These are phyloP conservation scores for Alternaria sp. DNA, from an alignment of 2,329 filamentous ascomycete species.

Conservation along the genomic window DNA sequence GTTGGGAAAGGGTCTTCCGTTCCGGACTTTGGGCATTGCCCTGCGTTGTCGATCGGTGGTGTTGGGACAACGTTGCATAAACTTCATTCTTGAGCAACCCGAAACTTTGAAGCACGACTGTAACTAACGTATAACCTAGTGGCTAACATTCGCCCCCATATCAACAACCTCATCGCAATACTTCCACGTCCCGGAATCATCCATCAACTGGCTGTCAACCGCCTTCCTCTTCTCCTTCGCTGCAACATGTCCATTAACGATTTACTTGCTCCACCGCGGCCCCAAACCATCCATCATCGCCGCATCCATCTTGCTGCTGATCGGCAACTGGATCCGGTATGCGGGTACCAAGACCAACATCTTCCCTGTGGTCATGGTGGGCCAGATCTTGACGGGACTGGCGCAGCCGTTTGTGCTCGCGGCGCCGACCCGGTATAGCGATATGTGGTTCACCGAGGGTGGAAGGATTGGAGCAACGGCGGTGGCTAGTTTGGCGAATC, in stretches of 20 bases:
- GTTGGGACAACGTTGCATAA: background rate
- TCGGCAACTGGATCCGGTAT: slow-evolving; percentile 92
- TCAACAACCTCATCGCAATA: slow-evolving; percentile 75
- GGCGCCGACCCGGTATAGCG: slow-evolving; percentile 88
- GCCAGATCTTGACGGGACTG: slow-evolving; percentile 87
- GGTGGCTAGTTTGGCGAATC: slow-evolving; percentile 83
- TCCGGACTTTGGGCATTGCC: background rate
- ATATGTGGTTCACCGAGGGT: slow-evolving; percentile 88
- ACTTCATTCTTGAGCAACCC: background rate
- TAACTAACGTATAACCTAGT: slow-evolving; percentile 58
- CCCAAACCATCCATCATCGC: slow-evolving; percentile 78
- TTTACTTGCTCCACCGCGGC: slow-evolving; percentile 80
- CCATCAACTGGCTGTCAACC: slow-evolving; percentile 92
- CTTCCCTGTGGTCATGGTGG: slow-evolving; percentile 83
- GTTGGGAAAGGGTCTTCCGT: background rate
- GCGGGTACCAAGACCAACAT: slow-evolving; percentile 66
- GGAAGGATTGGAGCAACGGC: slow-evolving; percentile 90
- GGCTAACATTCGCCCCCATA: slow-evolving; percentile 90
- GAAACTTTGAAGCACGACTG: background rate
- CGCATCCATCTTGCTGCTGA: slow-evolving; percentile 73
- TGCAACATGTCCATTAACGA: slow-evolving; percentile 69
- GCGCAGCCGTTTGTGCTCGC: slow-evolving; percentile 91
- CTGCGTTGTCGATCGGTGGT: background rate
- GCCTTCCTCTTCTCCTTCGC: slow-evolving; percentile 87
- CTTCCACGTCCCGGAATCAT: slow-evolving; percentile 74